phyloP scores from a whole-genome alignment of 306 rosid species.

The Hippophae rhamnoides region DNA sequence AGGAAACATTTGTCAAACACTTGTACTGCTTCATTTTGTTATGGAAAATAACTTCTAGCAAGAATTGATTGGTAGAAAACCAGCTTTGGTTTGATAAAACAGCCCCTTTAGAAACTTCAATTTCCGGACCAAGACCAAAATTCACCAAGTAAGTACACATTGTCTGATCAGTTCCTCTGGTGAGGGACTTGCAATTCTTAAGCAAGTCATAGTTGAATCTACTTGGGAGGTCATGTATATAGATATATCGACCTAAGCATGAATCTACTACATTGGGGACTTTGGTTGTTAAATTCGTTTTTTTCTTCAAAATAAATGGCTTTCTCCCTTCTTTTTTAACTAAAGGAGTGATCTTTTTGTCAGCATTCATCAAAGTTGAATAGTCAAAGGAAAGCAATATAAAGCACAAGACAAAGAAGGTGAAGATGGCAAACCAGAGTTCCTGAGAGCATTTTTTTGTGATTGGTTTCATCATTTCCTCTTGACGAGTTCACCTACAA shows the following conservation, averaged over 20 bases:
- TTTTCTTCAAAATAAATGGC: conserved; percentile 13
- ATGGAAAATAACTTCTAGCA: conserved; percentile 76
- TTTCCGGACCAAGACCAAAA: conserved; percentile 51
- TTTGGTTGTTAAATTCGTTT: conserved; percentile 4
- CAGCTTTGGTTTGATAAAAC: conserved; percentile 36
- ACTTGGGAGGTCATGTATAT: conserved; percentile 46
- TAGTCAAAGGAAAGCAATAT: conserved; percentile 33
- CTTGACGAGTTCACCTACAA: background rate
- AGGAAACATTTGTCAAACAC: conserved; percentile 60
- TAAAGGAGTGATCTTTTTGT: conserved; percentile 14
- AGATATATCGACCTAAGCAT: conserved; percentile 54
- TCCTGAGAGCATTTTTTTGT: conserved; percentile 25
- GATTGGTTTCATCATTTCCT: conserved; percentile 33
- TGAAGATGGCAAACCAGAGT: conserved; percentile 33
- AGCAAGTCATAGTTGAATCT: conserved; percentile 53
- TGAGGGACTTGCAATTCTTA: conserved; percentile 42
- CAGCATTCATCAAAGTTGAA: conserved; percentile 22
- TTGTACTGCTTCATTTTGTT: conserved; percentile 47
- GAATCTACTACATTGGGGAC: conserved; percentile 16
- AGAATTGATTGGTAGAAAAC: conserved; percentile 72
- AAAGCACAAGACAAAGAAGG: conserved; percentile 32
- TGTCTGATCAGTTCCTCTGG: conserved; percentile 57
- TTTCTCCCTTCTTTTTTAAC: conserved; percentile 9
- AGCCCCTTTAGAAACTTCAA: conserved; percentile 26
- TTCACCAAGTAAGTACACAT: conserved; percentile 65